Conservation (phyloP, 2,329 filamentous ascomycete genomes). For the Botryotinia calthae region DNA sequence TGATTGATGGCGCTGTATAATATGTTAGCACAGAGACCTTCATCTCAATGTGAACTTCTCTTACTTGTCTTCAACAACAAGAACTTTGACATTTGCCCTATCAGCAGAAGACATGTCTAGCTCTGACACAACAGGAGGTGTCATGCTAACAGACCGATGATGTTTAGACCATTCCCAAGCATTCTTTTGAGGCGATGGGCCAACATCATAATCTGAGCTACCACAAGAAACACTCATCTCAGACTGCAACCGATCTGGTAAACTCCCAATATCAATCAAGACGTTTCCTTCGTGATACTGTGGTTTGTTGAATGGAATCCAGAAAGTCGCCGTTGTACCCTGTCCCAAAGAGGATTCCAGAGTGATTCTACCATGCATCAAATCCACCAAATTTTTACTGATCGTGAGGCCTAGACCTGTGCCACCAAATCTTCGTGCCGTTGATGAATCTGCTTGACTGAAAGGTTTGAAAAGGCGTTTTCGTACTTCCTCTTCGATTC, state of each 20-base stretch:
- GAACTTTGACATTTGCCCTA: slow-evolving; percentile 62
- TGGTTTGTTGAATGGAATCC: slow-evolving; percentile 73
- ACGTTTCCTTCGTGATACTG: slow-evolving; percentile 49
- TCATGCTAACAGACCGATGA: slow-evolving; percentile 28
- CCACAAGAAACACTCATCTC: slow-evolving; percentile 64
- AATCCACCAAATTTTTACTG: slow-evolving; percentile 73
- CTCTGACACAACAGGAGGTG: slow-evolving; percentile 40
- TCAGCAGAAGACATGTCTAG: slow-evolving; percentile 55
- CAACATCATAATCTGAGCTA: slow-evolving; percentile 59
- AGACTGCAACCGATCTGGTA: slow-evolving; percentile 66
- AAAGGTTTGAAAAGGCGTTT: slow-evolving; percentile 76
- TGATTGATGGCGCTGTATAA: slow-evolving; percentile 60
- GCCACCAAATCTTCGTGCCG: slow-evolving; percentile 73
- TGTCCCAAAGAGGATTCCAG: slow-evolving; percentile 64
- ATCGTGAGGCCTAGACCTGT: slow-evolving; percentile 78
- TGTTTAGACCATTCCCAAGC: slow-evolving; percentile 23
- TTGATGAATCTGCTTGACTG: slow-evolving; percentile 77
- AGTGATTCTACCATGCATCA: slow-evolving; percentile 75
- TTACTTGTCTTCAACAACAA: slow-evolving; percentile 80
- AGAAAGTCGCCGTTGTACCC: slow-evolving; percentile 74
- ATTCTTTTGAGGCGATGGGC: slow-evolving; percentile 44
- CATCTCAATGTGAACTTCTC: slow-evolving; percentile 35
- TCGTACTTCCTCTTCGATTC: slow-evolving; percentile 74
- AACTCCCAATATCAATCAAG: slow-evolving; percentile 59
- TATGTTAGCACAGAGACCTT: slow-evolving; percentile 6